Conservation (phyloP, 768 basidiomycete genomes). For the Lyophyllum semitale region DNA sequence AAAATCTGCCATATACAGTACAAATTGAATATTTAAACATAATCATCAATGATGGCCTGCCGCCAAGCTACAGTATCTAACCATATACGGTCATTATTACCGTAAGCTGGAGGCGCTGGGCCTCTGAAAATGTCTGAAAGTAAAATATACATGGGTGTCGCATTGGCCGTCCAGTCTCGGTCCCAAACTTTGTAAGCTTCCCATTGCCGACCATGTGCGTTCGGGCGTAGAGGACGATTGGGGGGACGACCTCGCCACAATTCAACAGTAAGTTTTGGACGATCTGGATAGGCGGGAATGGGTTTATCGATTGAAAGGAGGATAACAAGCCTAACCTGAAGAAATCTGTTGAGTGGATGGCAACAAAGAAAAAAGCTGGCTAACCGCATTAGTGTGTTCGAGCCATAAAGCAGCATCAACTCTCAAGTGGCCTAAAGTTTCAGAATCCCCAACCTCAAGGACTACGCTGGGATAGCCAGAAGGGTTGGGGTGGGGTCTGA, state of each 20-base stretch:
- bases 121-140: slow-evolving; percentile 20
- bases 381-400: slow-evolving; percentile 18
- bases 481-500: background rate
- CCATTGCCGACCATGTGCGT: too few relatives aligned
- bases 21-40: too few relatives aligned
- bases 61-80: slow-evolving; percentile 15
- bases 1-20: too few relatives aligned
- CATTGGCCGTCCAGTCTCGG: slow-evolving; percentile 17
- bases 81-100: slow-evolving; percentile 11
- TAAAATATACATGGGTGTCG: slow-evolving; percentile 15
- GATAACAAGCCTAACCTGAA: slow-evolving; percentile 20
- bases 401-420: slow-evolving; percentile 19
- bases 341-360: slow-evolving; percentile 8
- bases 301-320: slow-evolving; percentile 12
- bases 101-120: slow-evolving; percentile 13
- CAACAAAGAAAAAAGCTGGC: slow-evolving; percentile 10
- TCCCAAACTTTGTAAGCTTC: slow-evolving; percentile 12
- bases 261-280: too few relatives aligned
- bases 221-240: too few relatives aligned
- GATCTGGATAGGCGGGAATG: too few relatives aligned
- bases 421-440: slow-evolving; percentile 17
- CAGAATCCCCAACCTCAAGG: slow-evolving; percentile 20
- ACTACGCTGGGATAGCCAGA: too few relatives aligned
- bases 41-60: slow-evolving; percentile 15
- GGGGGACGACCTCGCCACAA: too few relatives aligned